These are phyloP conservation scores for Cucurbita pepo DNA, from an alignment of 306 rosid species.

Conservation along the genomic window DNA sequence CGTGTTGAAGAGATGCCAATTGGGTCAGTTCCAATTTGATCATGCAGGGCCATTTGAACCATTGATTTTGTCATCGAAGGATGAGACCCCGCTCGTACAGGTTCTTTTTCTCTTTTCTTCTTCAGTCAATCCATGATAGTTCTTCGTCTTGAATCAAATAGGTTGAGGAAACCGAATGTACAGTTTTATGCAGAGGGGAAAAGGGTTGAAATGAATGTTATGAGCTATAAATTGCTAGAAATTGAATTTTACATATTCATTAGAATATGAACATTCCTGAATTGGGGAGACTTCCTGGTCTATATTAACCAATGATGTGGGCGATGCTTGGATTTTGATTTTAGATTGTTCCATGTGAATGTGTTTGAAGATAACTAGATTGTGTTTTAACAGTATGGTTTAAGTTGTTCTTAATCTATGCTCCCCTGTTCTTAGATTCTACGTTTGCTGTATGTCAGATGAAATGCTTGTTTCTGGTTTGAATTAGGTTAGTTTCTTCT, in stretches of 20 bases:
- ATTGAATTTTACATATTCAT: not conserved
- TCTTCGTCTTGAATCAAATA: not conserved
- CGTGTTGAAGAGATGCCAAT: slow-evolving; percentile 13
- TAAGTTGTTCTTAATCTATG: not conserved
- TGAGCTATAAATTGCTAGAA: not conserved
- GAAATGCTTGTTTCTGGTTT: not conserved
- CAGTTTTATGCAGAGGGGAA: not conserved
- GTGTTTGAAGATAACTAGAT: not conserved
- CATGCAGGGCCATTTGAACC: slow-evolving; percentile 64
- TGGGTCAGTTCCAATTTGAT: slow-evolving; percentile 45
- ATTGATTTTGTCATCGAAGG: slow-evolving; percentile 37
- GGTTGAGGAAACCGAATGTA: not conserved
- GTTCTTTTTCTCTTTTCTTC: slow-evolving; percentile 12
- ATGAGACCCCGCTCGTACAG: slow-evolving; percentile 45
- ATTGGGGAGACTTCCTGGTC: not conserved
- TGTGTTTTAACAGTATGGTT: not conserved
- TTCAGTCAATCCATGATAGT: not conserved
- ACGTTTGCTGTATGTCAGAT: not conserved
- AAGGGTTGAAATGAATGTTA: not conserved
- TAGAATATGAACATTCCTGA: not conserved
- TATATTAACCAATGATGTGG: not conserved
- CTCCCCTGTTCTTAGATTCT: not conserved
- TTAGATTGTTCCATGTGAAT: not conserved
- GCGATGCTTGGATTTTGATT: not conserved
- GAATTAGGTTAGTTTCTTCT: not conserved